phyloP scores from a whole-genome alignment of 2,329 filamentous ascomycete species.

The Aureobasidium sp. region DNA sequence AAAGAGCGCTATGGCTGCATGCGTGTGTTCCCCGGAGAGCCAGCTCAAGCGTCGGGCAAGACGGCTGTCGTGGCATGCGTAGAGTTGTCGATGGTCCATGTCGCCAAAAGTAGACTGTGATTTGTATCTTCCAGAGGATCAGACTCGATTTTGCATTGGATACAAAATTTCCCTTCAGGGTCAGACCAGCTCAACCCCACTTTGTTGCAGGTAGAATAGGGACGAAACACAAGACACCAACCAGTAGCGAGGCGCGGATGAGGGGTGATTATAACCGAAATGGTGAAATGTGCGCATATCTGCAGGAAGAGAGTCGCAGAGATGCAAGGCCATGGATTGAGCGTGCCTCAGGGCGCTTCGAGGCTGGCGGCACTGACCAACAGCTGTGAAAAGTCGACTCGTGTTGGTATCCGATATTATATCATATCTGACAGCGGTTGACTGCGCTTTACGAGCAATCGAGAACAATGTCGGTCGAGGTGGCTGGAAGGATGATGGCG shows the following conservation, averaged over 20 bases:
- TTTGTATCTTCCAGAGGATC: neutral
- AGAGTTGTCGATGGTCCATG: neutral
- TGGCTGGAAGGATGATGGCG: conserved; percentile 6
- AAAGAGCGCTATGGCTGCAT: conserved; percentile 3
- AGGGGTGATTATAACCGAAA: neutral
- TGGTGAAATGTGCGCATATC: neutral
- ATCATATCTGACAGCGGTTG: conserved; percentile 6
- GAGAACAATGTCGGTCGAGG: neutral
- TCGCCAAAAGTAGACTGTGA: neutral
- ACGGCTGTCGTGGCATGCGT: conserved; percentile 6
- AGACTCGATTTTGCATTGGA: neutral
- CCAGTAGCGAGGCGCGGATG: neutral
- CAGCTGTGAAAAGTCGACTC: neutral
- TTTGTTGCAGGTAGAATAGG: conserved; percentile 5
- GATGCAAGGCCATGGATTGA: neutral
- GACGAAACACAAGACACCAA: neutral
- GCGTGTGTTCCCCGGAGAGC: conserved; percentile 1
- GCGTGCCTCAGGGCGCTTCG: neutral
- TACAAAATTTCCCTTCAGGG: neutral
- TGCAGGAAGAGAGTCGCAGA: neutral
- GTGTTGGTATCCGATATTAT: neutral
- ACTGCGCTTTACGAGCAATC: neutral
- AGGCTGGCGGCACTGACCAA: neutral
- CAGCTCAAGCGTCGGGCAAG: neutral
- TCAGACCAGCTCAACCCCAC: conserved; percentile 5